These are phyloP conservation scores for Rauvolfia tetraphylla DNA, from an alignment of 257 asterid species.

Conservation along the genomic window DNA sequence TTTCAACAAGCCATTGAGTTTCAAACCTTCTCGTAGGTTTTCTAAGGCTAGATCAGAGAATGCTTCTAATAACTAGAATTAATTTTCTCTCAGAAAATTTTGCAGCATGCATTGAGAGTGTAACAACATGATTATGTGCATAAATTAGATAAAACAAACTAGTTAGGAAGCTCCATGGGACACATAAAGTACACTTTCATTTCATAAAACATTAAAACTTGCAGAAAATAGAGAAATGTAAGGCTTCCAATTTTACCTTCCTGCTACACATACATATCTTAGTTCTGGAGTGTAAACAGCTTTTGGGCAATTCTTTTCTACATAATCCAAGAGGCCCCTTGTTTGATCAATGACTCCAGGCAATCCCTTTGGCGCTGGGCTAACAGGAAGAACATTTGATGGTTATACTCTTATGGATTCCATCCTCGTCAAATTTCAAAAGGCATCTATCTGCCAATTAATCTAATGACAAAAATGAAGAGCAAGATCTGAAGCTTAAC, in stretches of 20 bases:
- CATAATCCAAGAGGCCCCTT: conserved; percentile 86
- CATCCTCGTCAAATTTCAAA: not conserved
- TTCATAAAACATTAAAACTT: not conserved
- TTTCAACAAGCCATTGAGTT: conserved; percentile 20
- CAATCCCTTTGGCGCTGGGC: conserved; percentile 83
- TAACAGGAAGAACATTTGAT: conserved; percentile 24
- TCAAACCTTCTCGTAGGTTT: too few species aligned
- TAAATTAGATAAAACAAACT: not conserved
- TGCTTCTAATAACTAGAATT: not conserved
- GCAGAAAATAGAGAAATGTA: conserved; percentile 1
- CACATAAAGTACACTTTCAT: not conserved
- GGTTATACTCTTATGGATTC: conserved; percentile 4
- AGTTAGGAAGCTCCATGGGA: not conserved
- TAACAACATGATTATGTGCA: not conserved
- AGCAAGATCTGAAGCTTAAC: not conserved
- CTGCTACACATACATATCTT: conserved; percentile 88
- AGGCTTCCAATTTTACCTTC: conserved; percentile 53
- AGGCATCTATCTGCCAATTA: not conserved
- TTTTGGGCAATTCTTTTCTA: conserved; percentile 69
- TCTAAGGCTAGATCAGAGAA: conserved; percentile 3
- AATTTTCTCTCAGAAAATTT: not conserved
- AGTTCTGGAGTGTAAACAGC: conserved; percentile 78
- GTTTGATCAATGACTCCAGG: conserved; percentile 96
- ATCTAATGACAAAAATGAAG: not conserved
- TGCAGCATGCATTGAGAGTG: not conserved